These are phyloP conservation scores for Acer campestre DNA, from an alignment of 345 rosid species.

Conservation along the genomic window DNA sequence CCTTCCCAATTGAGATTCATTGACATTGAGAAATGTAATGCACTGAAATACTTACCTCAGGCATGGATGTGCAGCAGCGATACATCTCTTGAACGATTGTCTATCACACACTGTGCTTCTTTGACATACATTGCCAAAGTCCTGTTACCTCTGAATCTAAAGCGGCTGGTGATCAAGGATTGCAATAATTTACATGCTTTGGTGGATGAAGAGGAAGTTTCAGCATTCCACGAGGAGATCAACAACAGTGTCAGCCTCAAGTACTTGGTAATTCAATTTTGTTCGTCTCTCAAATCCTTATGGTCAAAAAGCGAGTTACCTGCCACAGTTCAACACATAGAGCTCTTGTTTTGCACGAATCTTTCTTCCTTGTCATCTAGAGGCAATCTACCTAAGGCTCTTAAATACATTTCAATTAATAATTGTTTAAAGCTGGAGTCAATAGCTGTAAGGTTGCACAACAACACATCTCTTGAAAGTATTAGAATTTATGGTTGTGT, in stretches of 20 bases:
- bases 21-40: neutral
- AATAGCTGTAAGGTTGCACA: constrained; percentile 5
- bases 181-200: constrained; percentile 12
- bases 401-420: neutral
- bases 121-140: neutral
- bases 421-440: constrained; percentile 7
- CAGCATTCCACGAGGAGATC: too few relatives aligned
- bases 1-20: constrained; percentile 4
- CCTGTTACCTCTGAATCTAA: neutral
- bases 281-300: neutral
- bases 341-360: neutral
- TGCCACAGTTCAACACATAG: neutral
- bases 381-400: constrained; percentile 11
- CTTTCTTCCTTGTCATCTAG: neutral
- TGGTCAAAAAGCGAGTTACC: constrained; percentile 1
- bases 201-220: neutral
- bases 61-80: neutral
- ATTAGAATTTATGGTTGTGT: neutral
- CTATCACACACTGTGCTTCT: constrained; percentile 2
- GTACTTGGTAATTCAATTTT: neutral
- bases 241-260: neutral
- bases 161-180: neutral
- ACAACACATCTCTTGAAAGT: neutral
- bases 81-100: constrained; percentile 8
- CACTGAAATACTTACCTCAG: constrained; percentile 1